Base-by-base conservation (phyloP, 2,329 filamentous ascomycete species). In the Akanthomyces muscarius region DNA sequence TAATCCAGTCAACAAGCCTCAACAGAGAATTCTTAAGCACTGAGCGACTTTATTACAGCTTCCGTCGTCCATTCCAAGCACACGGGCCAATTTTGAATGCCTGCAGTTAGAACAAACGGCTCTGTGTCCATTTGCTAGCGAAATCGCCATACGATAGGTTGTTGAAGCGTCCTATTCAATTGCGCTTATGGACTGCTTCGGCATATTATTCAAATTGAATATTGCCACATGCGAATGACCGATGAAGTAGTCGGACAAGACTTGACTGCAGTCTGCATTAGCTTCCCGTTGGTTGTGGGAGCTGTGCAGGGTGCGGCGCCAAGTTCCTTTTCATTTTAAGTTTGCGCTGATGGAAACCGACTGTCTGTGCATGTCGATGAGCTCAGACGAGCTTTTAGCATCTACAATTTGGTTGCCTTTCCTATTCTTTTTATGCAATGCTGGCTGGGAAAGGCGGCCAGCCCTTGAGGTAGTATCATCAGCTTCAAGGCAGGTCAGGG, bases 181-280 rank as follows among this genome's bases (percentile, higher is more conserved):
- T 97, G 44, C 78, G 74, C 41, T 76, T 69, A 2, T 93, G 92
- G 44, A 97, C 97, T 57, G 84, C 85, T 28, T 80, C 80, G 10
- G 86, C 83, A 73, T 89, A 97, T 2, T 85, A 83, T 7, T 78
- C 74, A 47, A 96, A 77, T 2, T 83, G 76, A 33, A 92, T 87
- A 71, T 96, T 86, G 52, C 91, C 89, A 78, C 94, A 98, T 68
- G 91, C 89, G 74, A 96, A 98, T 0, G 94, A 94, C 11, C 93
- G 86, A 75, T 97, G 91, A 28, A 98, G 82, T 8, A 90, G 75
- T 99, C 94, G 16, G 94, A 97, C 75, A 91, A 98, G 58, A 98
- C 86, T 69, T 87, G 86, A 58, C 83, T 83, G 76, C 93, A 97
- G 68, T 89, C 83, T 42, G 96, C 78, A 14, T 76, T 79, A 44